phyloP scores from a whole-genome alignment of 2,329 filamentous ascomycete species.

The Epichloe typhina region DNA sequence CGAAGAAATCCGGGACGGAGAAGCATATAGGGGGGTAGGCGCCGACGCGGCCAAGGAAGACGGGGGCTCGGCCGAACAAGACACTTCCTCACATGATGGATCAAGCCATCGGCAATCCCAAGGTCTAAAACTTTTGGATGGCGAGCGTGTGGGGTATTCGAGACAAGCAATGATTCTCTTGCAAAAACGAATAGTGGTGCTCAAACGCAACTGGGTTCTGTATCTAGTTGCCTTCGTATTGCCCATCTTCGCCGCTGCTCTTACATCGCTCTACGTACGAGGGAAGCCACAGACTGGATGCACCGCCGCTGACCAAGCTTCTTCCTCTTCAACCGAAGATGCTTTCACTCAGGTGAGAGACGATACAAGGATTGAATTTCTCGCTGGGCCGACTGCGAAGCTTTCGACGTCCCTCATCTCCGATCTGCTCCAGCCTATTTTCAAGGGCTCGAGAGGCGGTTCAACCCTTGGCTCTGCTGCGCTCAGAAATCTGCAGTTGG shows the following conservation, averaged over 20 bases:
- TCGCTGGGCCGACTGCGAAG: conserved; percentile 23
- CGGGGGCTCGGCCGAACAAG: conserved; percentile 14
- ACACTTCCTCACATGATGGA: conserved; percentile 10
- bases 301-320: conserved; percentile 33
- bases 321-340: conserved; percentile 24
- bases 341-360: conserved; percentile 25
- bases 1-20: conserved; percentile 57
- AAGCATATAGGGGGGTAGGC: conserved; percentile 15
- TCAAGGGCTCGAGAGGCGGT: conserved; percentile 14
- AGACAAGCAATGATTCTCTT: conserved; percentile 65
- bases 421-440: conserved; percentile 27
- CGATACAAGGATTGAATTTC: conserved; percentile 12
- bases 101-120: conserved; percentile 12
- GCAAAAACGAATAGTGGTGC: conserved; percentile 61
- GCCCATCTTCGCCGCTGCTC: conserved; percentile 64
- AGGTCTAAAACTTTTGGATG: conserved; percentile 48
- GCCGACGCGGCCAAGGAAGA: conserved; percentile 6
- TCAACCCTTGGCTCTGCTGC: conserved; percentile 9
- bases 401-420: conserved; percentile 20
- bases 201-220: conserved; percentile 66
- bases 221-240: conserved; percentile 63
- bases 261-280: conserved; percentile 65
- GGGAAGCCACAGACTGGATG: conserved; percentile 40
- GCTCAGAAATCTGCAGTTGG: conserved; percentile 30
- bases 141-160: conserved; percentile 53